These are phyloP conservation scores for Phaeoacremonium minimum DNA, from an alignment of 2,329 filamentous ascomycete genomes.

Conservation along the genomic window DNA sequence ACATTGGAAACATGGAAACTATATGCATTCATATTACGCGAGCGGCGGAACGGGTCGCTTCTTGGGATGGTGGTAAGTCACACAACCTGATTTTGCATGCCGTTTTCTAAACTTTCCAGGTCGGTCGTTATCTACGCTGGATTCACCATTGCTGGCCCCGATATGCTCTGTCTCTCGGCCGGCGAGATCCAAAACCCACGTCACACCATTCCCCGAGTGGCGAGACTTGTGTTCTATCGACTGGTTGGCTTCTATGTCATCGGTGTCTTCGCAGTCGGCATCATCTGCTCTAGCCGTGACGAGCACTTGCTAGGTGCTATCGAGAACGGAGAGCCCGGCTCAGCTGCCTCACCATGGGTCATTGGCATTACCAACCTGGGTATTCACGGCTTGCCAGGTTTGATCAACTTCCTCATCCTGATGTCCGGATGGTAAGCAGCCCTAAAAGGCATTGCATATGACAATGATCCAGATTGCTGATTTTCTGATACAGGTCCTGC, in stretches of 20 bases:
- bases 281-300: constrained; percentile 35
- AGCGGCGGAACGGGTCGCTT: constrained; percentile 54
- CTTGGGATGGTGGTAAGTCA: constrained; percentile 46
- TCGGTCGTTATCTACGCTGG: not conserved
- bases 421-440: constrained; percentile 25
- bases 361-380: constrained; percentile 46
- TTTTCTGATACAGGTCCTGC: constrained; percentile 24
- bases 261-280: constrained; percentile 69
- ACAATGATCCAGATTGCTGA: not conserved
- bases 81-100: not conserved
- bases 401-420: constrained; percentile 43
- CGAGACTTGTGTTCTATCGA: constrained; percentile 77
- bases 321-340: not conserved
- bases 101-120: not conserved
- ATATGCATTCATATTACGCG: constrained; percentile 27
- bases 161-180: constrained; percentile 38
- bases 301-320: not conserved
- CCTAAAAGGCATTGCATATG: no score
- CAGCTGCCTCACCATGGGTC: constrained; percentile 11
- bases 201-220: constrained; percentile 70
- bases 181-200: constrained; percentile 78
- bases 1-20: constrained; percentile 37
- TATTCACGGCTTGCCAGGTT: constrained; percentile 44
- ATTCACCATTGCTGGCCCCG: constrained; percentile 7
- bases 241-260: constrained; percentile 78